Evolutionary conservation across 2,329 filamentous ascomycete genomes (phyloP).

Genomic region (Aspergillus caelatus): DNA sequence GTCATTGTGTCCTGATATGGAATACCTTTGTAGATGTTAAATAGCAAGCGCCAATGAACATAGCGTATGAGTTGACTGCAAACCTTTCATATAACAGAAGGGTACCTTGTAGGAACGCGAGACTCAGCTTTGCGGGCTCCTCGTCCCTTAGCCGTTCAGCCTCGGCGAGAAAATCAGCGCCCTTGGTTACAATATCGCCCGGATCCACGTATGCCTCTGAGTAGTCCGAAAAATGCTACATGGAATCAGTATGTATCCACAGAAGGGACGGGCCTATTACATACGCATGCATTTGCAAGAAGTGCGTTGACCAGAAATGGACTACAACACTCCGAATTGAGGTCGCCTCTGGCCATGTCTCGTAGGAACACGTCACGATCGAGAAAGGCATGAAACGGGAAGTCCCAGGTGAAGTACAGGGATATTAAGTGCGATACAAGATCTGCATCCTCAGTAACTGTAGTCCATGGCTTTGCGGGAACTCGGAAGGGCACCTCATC

Average conservation of each 20-base stretch:
- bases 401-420: conserved; percentile 94
- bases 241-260: not conserved
- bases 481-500: conserved; percentile 38
- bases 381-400: conserved; percentile 81
- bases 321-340: conserved; percentile 74
- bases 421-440: conserved; percentile 81
- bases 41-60: not conserved
- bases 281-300: conserved; percentile 60
- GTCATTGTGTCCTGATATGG: conserved; percentile 40
- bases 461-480: conserved; percentile 68
- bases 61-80: not conserved
- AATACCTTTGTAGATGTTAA: conserved; percentile 29
- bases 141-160: conserved; percentile 35
- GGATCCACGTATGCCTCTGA: conserved; percentile 41
- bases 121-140: conserved; percentile 26
- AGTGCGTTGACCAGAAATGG: conserved; percentile 89
- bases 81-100: conserved; percentile 41
- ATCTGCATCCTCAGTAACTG: conserved; percentile 72
- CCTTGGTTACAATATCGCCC: conserved; percentile 41
- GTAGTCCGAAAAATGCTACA: conserved; percentile 43
- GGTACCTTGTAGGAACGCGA: conserved; percentile 38
- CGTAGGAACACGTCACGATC: conserved; percentile 75
- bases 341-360: conserved; percentile 35
- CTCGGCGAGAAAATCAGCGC: conserved; percentile 39
- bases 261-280: conserved; percentile 15